phyloP scores from a whole-genome alignment of 805 yeast genomes.

The Candida maesae region DNA sequence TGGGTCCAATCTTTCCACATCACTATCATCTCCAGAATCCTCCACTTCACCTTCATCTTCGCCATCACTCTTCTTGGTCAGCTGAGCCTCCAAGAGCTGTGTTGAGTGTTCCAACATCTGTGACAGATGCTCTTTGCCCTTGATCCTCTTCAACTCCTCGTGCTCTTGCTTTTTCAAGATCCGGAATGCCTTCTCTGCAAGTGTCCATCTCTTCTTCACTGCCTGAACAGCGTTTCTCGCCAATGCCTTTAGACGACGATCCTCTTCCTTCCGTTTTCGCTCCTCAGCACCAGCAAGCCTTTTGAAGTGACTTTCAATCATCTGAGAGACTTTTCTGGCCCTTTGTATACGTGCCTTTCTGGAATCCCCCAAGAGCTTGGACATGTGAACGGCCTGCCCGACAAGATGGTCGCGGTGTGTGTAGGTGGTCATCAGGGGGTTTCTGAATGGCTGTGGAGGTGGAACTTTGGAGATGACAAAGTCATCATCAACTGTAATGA shows the following conservation, averaged over 20 bases:
- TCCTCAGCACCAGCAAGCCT: conserved; percentile 87
- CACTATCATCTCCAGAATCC: conserved; percentile 14
- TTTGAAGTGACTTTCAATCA: conserved; percentile 84
- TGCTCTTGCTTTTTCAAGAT: conserved; percentile 72
- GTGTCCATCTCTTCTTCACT: conserved; percentile 85
- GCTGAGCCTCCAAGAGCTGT: conserved; percentile 81
- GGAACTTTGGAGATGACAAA: conserved; percentile 36
- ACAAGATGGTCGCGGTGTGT: conserved; percentile 72
- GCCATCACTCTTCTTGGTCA: conserved; percentile 38
- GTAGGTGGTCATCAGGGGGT: conserved; percentile 42
- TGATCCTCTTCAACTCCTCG: conserved; percentile 72
- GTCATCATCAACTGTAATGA: conserved; percentile 42
- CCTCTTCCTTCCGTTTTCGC: conserved; percentile 69
- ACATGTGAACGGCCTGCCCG: conserved; percentile 68
- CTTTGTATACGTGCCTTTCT: conserved; percentile 61
- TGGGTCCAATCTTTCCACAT: conserved; percentile 15
- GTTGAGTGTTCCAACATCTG: conserved; percentile 91
- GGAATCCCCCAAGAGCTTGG: conserved; percentile 65
- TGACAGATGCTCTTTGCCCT: conserved; percentile 83
- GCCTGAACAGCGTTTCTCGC: conserved; percentile 82
- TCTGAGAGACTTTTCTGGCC: conserved; percentile 68
- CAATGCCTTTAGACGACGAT: conserved; percentile 59
- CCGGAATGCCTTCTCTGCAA: conserved; percentile 78
- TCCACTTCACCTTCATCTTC: conserved; percentile 25
- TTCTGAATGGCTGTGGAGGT: conserved; percentile 41